Conservation (phyloP, 495 filamentous ascomycete genomes). For the Massariosphaeria phaeospora region DNA sequence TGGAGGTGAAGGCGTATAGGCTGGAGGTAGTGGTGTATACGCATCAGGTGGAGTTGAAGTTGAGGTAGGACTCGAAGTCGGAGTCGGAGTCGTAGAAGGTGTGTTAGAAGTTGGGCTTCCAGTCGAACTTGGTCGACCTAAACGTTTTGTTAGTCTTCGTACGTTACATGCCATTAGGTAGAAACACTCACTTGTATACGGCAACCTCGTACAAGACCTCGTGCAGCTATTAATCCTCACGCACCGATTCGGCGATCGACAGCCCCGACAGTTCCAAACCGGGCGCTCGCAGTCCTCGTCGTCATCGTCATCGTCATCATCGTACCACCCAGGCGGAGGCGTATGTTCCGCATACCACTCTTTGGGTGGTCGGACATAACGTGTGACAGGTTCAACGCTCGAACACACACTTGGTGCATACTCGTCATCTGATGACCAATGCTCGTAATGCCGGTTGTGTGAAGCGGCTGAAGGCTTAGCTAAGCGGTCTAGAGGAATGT, state of each 20-base stretch:
- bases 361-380: background rate
- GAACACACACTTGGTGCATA: too few species aligned
- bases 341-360: background rate
- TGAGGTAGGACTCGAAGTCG: too few species aligned
- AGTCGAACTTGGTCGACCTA: too few species aligned
- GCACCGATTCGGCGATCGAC: constrained; percentile 9
- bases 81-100: too few species aligned
- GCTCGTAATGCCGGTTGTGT: too few species aligned
- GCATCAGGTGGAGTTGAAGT: background rate
- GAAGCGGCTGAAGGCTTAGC: too few species aligned
- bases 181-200: background rate
- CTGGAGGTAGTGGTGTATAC: constrained; percentile 1
- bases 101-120: too few species aligned
- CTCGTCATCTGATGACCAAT: too few species aligned
- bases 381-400: background rate
- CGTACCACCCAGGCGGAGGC: background rate
- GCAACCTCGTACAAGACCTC: constrained; percentile 3
- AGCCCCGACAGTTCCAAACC: constrained; percentile 14
- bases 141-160: too few species aligned
- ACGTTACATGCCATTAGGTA: too few species aligned
- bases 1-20: background rate
- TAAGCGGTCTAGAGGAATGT: too few species aligned
- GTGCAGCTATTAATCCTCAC: constrained; percentile 22
- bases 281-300: background rate
- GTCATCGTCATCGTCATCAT: background rate